Evolutionary conservation across 202 grass and related monocot genomes (phyloP).

Genomic region (Bolboschoenoplectus hybrid): DNA sequence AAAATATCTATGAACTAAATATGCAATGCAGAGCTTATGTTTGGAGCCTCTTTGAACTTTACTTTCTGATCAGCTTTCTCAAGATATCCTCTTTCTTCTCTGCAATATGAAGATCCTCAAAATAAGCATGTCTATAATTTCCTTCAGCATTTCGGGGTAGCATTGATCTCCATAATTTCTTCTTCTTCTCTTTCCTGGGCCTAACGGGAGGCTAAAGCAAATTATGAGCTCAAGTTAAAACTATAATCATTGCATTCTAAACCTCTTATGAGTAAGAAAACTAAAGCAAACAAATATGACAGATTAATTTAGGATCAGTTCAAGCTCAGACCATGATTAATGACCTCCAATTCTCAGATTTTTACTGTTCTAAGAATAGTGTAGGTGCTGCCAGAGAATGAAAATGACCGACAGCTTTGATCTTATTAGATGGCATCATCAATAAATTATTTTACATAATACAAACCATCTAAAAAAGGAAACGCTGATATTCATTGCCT

Average conservation of each 20-base stretch:
- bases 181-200: not conserved
- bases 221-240: not conserved
- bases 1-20: not conserved
- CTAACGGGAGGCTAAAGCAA: not conserved
- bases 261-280: not conserved
- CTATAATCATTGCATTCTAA: not conserved
- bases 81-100: slow-evolving; percentile 11
- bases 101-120: slow-evolving; percentile 18
- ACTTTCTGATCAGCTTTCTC: not conserved
- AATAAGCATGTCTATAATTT: slow-evolving; percentile 22
- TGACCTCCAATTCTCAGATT: not conserved
- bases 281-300: not conserved
- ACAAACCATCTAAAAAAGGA: not conserved
- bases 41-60: not conserved
- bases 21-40: not conserved
- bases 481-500: not conserved
- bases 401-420: not conserved
- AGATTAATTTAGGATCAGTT: not conserved
- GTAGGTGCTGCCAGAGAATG: not conserved
- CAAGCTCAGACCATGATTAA: not conserved
- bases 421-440: not conserved
- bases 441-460: slow-evolving; percentile 1
- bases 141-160: not conserved
- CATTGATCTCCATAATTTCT: not conserved
- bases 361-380: not conserved